Evolutionary conservation across 2,329 filamentous ascomycete species (phyloP), one percentile per base, ranked within the genome.

Genomic region (Karstenula rhodostoma): DNA sequence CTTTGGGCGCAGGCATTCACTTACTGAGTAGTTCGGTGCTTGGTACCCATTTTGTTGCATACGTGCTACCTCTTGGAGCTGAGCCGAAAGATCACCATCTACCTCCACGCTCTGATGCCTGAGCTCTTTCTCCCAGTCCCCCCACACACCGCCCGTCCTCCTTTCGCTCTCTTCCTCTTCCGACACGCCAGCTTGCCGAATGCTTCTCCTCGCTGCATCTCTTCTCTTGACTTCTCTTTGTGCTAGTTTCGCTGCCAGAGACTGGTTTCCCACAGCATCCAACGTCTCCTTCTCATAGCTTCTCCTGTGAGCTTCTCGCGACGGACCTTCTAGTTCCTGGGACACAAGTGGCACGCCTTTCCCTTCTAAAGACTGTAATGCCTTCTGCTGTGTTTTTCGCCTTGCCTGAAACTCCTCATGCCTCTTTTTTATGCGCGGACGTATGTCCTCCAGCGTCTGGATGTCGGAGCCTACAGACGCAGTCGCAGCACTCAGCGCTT

Each of bases 391-490:
- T 22, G 65, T 67, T 54, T 63, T 69, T 7, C 63, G 66, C 53
- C 67, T 68, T 52, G 69, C 70, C 59, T 67, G 63, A 33, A 64
- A 73, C 54, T 86, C 84, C 59, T 89, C 84, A 73, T 92, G 89
- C 15, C 89, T 85, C 63, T 84, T 85, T 48, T 90, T 87, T 56
- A 99, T 90, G 19, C 89, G 85, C 0, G 93, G 93, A 71, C 93
- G 95, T 58, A 97, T 83, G 9, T 84, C 79, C 77, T 97, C 94
- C 32, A 99, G 83, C 64, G 89, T 87, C 62, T 84, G 82, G 15
- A 96, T 78, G 19, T 93, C 89, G 12, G 80, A 79, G 44, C 85
- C 83, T 25, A 94, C 85, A 1, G 88, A 84, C 56, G 84, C 86
- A 48, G 87, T 86, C 9, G 87, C 89, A 43, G 81, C 80, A 49